A percentile compares a stretch with the other conserved stretches of the same genome.
phyloP scores from a whole-genome alignment of 2,329 filamentous ascomycete genomes.

The Penicillium sp. region DNA sequence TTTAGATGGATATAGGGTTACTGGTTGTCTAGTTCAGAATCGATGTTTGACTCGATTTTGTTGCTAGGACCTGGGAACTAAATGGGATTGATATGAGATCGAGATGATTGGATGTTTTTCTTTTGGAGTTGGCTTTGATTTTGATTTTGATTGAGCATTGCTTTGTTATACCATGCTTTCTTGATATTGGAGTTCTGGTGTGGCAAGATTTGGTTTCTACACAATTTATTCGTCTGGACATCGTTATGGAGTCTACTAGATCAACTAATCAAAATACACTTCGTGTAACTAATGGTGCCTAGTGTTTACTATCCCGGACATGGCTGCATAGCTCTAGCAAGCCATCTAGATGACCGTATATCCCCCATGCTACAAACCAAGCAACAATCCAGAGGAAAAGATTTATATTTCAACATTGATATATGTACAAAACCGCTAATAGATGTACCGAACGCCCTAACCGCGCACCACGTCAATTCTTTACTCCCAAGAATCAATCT shows the following conservation, averaged over 20 bases:
- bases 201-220: neutral
- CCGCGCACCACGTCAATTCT: neutral
- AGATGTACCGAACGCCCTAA: constrained; percentile 4
- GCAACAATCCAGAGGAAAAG: neutral
- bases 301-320: neutral
- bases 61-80: neutral
- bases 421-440: constrained; percentile 10
- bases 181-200: neutral
- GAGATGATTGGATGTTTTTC: neutral
- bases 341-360: neutral
- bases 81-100: neutral
- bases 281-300: neutral
- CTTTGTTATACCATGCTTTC: neutral
- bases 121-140: neutral
- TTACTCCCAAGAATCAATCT: constrained; percentile 59
- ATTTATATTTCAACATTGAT: neutral
- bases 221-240: neutral
- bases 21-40: neutral
- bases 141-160: neutral
- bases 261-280: neutral
- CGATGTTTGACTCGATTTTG: neutral
- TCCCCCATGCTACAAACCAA: neutral
- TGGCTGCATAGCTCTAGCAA: neutral
- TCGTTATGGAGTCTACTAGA: neutral
- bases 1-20: neutral